A percentile compares a stretch with the other conserved stretches of the same genome.
phyloP scores from a whole-genome alignment of 371 early-diverging fungal genomes.

The Mucor lusitanicus region DNA sequence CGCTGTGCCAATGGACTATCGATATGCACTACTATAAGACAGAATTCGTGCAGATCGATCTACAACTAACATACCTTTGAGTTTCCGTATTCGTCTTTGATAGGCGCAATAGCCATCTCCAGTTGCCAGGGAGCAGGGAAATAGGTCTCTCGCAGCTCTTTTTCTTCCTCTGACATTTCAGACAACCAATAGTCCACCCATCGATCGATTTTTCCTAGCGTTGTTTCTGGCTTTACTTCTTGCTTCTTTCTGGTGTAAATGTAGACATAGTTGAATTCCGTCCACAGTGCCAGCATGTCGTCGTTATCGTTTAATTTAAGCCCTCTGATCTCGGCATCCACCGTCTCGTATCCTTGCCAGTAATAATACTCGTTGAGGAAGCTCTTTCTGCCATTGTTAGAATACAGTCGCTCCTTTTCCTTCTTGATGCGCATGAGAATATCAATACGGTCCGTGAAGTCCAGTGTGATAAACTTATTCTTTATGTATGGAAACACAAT shows the following conservation, averaged over 20 bases:
- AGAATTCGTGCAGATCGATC: background rate
- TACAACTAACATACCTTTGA: conserved; percentile 9
- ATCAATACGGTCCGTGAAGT: conserved; percentile 35
- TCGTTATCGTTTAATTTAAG: conserved; percentile 31
- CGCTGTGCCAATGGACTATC: conserved; percentile 17
- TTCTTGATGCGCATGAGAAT: conserved; percentile 18
- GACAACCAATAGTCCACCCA: conserved; percentile 16
- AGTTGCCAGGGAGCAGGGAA: conserved; percentile 22
- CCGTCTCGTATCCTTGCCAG: conserved; percentile 23
- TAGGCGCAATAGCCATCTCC: conserved; percentile 19
- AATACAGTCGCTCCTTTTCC: conserved; percentile 25
- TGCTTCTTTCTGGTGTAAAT: conserved; percentile 23
- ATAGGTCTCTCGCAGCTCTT: background rate
- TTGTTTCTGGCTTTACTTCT: background rate
- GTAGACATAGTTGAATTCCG: conserved; percentile 32
- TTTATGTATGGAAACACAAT: conserved; percentile 35
- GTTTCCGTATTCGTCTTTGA: conserved; percentile 7
- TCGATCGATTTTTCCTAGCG: background rate
- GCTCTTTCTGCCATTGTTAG: conserved; percentile 13
- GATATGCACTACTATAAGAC: background rate
- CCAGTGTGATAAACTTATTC: conserved; percentile 37
- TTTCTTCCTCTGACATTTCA: conserved; percentile 17
- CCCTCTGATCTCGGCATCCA: conserved; percentile 31
- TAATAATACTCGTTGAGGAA: conserved; percentile 33
- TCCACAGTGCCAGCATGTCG: conserved; percentile 38